Base-by-base conservation (phyloP, 257 asterid species). In the Penstemon newberryi region DNA sequence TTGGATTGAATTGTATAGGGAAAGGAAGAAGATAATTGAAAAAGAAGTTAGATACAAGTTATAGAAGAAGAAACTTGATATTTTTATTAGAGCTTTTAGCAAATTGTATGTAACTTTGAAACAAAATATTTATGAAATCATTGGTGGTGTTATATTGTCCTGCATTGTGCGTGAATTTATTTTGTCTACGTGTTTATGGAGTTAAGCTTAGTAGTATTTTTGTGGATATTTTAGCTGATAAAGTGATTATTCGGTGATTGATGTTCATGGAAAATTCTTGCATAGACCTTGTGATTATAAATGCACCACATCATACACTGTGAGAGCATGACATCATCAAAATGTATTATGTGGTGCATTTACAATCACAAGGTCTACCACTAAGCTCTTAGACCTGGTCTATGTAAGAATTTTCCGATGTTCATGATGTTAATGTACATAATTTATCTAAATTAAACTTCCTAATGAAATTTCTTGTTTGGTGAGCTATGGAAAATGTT, bases 1-100 rank as follows among this genome's bases (percentile, higher is more conserved):
- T 63, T 93, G 96, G 97, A 55, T 79, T 63, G 85, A 81, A 47
- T 76, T 88, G 79, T 93, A 75, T 67, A 76, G 78, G 33, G 91
- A 84, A 71, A 85, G 70, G 77, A 80, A 18, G 67, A 67, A 64
- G 62, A 70, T 66, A 52, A 47, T 40, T 7, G 86, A 71, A 50
- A 79, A 76, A 75, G 84, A 92, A 77, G 73, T 73, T 76, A 75
- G 80, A 12, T 92, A 80, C 81, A 56, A 53, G 40, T 12, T 60
- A 33, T 18, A 49, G 41, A 57, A 9, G 53, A 38, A 42, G 38
- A 37, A 56, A 42, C 61, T 45, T 79, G 2, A 3, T 13, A 5
- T 44, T 8, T 57, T 36, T 60, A 41, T 55, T 25, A 6, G 12
- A 5, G 44, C 7, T 45, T 71, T 56, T 65, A 53, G 10, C 40